Conservation (phyloP, 78 protist species). For the Mantamonas sphyraenae region DNA sequence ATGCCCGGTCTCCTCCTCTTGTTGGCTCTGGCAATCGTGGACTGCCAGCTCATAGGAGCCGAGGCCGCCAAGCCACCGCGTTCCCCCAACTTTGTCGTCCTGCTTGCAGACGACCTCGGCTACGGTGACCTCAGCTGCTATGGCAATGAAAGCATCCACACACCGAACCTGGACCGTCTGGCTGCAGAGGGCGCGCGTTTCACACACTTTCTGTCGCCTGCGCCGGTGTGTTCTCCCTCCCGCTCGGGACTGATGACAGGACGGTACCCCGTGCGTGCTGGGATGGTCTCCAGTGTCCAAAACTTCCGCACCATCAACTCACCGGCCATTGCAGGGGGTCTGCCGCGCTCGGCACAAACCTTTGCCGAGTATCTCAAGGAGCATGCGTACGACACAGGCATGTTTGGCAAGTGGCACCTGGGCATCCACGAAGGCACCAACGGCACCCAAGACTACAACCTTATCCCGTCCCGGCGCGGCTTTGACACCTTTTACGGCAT, state of each 20-base stretch:
- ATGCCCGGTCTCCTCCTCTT: no score
- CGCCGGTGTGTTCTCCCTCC: background rate
- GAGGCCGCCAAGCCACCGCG: background rate
- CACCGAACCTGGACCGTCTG: background rate
- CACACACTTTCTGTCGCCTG: background rate
- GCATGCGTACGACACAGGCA: background rate
- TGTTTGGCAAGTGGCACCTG: constrained; percentile 23
- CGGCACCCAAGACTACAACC: background rate
- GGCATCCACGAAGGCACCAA: constrained; percentile 20
- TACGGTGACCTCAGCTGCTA: background rate
- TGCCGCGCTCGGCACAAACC: background rate
- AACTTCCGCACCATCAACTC: background rate
- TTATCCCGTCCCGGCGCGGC: constrained; percentile 16
- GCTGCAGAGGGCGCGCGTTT: background rate
- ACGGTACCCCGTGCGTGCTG: background rate
- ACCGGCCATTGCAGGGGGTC: background rate
- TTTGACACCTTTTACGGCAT: constrained; percentile 8
- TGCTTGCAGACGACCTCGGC: background rate
- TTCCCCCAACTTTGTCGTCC: background rate
- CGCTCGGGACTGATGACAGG: background rate
- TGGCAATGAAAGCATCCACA: background rate
- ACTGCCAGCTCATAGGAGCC: no score
- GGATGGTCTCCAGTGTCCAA: background rate
- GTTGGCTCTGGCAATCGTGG: no score
- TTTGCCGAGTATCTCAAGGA: background rate